Base-by-base conservation (phyloP, 495 filamentous ascomycete genomes). In the Xylaria bambusicola region DNA sequence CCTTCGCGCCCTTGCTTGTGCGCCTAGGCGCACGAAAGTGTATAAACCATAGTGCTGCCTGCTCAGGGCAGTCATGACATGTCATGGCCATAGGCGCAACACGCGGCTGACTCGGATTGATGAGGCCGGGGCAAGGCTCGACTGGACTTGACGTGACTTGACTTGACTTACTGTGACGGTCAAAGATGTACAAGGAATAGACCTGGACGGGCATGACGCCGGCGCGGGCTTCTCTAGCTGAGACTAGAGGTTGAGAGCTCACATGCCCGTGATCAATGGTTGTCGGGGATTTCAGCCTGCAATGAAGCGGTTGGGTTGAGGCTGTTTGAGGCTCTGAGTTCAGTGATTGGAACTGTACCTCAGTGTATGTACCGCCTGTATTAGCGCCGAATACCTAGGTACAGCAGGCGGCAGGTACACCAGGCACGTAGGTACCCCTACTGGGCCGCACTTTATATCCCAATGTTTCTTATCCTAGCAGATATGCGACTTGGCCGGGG, bases 151-250 rank as follows among this genome's bases (percentile, higher is more conserved):
- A 44, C 54, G 13, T 23, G 29, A 53, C 31, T 23, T 18, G 18
- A 48, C 15, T 24, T 36, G 36, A 63, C 81, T 68, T 82, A 98
- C 94, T 96, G 73, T 98, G 94, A 62, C 94, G 88, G 74, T 98
- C 94, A 66, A 98, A 98, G 68, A 98, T 97, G 80, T 97, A 98
- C 77, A 98, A 96, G 38, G 92, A 92, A 75, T 96, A 97, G 69
- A 98, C 89, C 56, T 88, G 85, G 94, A 98, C 97, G 60, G 72
- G 67, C 68, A 71, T 71, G 63, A 53, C 63, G 65, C 38, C 50
- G 47, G 29, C 33, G 20, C 41, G 38, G 60, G 44, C 44, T 61
- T 62, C 47, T 62, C 60, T 57, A 61, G 46, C 58, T 61, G 15
- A 57, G 57, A 59, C 55, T 64, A 44, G 58, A 54, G 49, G 61